A percentile compares a stretch with the other conserved stretches of the same genome.
phyloP scores from a whole-genome alignment of 768 basidiomycete genomes.

The Auricularia cornea region DNA sequence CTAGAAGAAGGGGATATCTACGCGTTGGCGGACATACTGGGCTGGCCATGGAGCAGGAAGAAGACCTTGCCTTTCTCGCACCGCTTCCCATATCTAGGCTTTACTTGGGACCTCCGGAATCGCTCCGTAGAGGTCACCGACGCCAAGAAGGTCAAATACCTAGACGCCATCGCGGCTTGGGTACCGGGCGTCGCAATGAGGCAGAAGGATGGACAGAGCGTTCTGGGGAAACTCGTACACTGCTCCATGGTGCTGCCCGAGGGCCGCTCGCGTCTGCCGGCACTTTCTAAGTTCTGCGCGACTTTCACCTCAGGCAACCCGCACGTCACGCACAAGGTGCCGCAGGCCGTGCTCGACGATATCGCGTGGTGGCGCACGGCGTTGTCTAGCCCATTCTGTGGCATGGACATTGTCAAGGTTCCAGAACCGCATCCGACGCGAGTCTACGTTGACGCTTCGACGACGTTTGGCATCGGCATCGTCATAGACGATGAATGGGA shows the following conservation, averaged over 20 bases:
- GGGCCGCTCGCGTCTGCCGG: constrained; percentile 19
- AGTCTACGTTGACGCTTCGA: constrained; percentile 35
- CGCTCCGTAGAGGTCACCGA: neutral
- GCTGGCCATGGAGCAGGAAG: constrained; percentile 29
- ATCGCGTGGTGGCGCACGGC: neutral
- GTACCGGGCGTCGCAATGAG: constrained; percentile 4
- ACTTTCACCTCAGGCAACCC: neutral
- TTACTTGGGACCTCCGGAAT: neutral
- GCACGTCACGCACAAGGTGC: neutral
- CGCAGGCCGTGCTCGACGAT: neutral
- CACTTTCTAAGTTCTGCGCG: neutral
- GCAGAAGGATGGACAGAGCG: constrained; percentile 15
- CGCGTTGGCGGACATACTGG: constrained; percentile 16
- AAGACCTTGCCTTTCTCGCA: constrained; percentile 1
- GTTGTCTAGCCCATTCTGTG: neutral
- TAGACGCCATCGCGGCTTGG: neutral
- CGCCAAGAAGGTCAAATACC: neutral
- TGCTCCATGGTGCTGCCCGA: constrained; percentile 18
- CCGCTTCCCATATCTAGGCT: neutral
- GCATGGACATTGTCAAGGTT: constrained; percentile 13
- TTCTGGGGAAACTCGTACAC: constrained; percentile 28
- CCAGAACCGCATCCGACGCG: constrained; percentile 14
- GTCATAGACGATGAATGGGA: constrained; percentile 27
- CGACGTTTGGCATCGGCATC: constrained; percentile 34
- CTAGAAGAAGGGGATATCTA: constrained; percentile 20